Evolutionary conservation across 2,329 filamentous ascomycete genomes (phyloP).

Genomic region (Fusarium chuoi): DNA sequence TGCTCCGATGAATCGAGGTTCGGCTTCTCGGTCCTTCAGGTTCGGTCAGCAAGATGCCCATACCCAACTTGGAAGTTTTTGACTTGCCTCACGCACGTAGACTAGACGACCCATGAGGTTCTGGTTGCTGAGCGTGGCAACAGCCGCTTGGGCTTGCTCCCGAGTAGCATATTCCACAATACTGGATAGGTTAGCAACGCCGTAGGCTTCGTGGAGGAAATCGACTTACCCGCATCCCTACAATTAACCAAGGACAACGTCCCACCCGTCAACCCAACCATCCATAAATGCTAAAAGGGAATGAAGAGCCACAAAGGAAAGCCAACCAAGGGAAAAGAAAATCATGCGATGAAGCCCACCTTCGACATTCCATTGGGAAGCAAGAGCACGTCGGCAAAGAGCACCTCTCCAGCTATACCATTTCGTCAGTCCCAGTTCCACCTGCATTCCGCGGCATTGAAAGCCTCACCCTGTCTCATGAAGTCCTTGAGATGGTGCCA

Average conservation of each 20-base stretch:
- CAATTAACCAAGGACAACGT: slow-evolving; percentile 85
- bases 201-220: neutral
- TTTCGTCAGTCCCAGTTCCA: slow-evolving; percentile 53
- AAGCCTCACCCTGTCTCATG: slow-evolving; percentile 93
- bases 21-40: slow-evolving; percentile 90
- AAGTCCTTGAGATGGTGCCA: slow-evolving; percentile 99
- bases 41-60: neutral
- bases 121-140: slow-evolving; percentile 98
- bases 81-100: slow-evolving; percentile 92
- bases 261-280: slow-evolving; percentile 99
- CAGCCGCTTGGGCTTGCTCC: slow-evolving; percentile 98
- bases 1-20: slow-evolving; percentile 91
- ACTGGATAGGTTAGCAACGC: slow-evolving; percentile 62
- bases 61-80: too few relatives aligned
- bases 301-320: slow-evolving; percentile 76
- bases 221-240: slow-evolving; percentile 98
- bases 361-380: slow-evolving; percentile 99
- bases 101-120: slow-evolving; percentile 98
- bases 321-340: slow-evolving; percentile 77
- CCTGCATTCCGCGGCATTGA: slow-evolving; percentile 41
- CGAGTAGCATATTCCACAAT: slow-evolving; percentile 99
- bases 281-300: slow-evolving; percentile 80
- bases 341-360: slow-evolving; percentile 95
- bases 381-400: slow-evolving; percentile 99
- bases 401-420: slow-evolving; percentile 89